Conservation (phyloP, 495 filamentous ascomycete genomes). For the Ramalina intermedia region DNA sequence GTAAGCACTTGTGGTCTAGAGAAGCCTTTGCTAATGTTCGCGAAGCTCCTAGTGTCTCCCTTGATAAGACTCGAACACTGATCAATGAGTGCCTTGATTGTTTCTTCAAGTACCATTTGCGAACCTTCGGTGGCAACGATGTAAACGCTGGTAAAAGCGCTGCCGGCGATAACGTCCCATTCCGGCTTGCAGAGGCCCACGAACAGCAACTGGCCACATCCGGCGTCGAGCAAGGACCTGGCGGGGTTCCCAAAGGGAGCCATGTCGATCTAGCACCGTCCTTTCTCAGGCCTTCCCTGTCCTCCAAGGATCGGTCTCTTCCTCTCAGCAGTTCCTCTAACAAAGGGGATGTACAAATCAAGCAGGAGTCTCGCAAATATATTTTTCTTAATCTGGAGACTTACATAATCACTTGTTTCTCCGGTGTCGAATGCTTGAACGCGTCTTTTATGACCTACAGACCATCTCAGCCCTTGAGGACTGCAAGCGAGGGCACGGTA, state of each 20-base stretch:
- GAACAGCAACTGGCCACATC: neutral
- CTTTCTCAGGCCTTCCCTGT: neutral
- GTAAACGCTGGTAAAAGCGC: neutral
- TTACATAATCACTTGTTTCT: conserved; percentile 55
- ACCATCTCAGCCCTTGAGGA: conserved; percentile 20
- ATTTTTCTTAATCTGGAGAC: conserved; percentile 65
- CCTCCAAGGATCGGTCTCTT: neutral
- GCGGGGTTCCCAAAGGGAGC: neutral
- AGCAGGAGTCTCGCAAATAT: conserved; percentile 12
- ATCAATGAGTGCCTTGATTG: conserved; percentile 32
- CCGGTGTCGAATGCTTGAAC: conserved; percentile 57
- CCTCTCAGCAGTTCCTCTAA: neutral
- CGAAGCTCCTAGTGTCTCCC: neutral
- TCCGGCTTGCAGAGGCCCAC: neutral
- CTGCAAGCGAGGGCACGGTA: conserved; percentile 28
- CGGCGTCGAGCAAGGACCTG: neutral
- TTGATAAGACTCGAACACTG: conserved; percentile 26
- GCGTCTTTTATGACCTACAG: conserved; percentile 45
- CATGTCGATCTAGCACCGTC: neutral
- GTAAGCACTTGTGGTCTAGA: neutral
- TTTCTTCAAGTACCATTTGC: neutral
- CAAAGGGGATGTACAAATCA: neutral
- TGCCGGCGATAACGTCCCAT: neutral
- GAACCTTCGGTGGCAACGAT: neutral
- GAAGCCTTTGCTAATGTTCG: neutral